Percentiles rank a stretch among this genome's conserved stretches.
phyloP scores from a whole-genome alignment of 2,329 filamentous ascomycete genomes.

The Ascochyta koolunga region DNA sequence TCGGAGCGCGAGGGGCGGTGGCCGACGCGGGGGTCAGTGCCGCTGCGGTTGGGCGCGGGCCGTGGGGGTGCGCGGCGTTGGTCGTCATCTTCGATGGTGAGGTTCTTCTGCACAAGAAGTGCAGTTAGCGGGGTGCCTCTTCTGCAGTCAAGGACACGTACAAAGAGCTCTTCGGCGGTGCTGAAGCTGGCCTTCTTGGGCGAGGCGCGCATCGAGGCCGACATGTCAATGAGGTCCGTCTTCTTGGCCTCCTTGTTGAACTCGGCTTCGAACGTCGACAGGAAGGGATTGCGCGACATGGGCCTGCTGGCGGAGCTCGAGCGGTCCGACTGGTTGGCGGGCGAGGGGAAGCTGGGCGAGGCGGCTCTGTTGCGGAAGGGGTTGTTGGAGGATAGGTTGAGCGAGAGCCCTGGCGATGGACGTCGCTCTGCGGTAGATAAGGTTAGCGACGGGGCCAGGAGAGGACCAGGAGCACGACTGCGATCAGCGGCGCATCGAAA shows the following conservation, averaged over 20 bases:
- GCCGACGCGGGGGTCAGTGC: conserved; percentile 53
- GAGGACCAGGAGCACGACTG: not conserved
- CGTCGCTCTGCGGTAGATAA: conserved; percentile 47
- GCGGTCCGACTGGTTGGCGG: conserved; percentile 40
- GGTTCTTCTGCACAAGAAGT: conserved; percentile 67
- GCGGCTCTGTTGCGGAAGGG: conserved; percentile 76
- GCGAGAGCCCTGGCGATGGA: conserved; percentile 62
- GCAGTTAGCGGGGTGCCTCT: too few species aligned
- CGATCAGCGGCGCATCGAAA: conserved; percentile 33
- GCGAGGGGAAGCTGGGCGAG: conserved; percentile 57
- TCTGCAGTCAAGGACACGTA: too few species aligned
- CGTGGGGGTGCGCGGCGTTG: conserved; percentile 47
- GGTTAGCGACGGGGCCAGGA: conserved; percentile 8
- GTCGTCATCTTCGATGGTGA: conserved; percentile 68
- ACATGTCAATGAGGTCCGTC: conserved; percentile 46
- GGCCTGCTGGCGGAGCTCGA: conserved; percentile 65
- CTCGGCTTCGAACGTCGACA: conserved; percentile 62
- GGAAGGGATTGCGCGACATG: conserved; percentile 76
- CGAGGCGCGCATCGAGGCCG: conserved; percentile 48
- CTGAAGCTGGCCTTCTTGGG: conserved; percentile 52
- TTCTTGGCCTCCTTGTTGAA: conserved; percentile 45
- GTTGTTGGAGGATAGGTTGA: conserved; percentile 77
- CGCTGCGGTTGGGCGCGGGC: conserved; percentile 53
- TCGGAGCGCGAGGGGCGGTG: conserved; percentile 72
- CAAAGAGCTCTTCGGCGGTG: conserved; percentile 74